phyloP scores from a whole-genome alignment of 2,329 filamentous ascomycete genomes.

The Neopestalotiopsis sp. region DNA sequence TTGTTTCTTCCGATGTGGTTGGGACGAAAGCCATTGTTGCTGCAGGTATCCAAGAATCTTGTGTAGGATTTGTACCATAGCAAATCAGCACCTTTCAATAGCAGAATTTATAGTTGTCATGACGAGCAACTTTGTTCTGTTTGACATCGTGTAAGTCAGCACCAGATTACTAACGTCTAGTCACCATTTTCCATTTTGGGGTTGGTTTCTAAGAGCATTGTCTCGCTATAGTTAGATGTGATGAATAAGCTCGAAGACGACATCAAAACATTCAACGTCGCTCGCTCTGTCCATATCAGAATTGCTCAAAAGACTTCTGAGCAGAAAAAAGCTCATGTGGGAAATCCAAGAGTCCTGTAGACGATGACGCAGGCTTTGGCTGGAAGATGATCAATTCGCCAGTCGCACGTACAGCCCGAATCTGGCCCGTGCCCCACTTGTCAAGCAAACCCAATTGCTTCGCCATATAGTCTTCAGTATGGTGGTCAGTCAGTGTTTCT shows the following conservation, averaged over 20 bases:
- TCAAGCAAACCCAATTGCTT: neutral
- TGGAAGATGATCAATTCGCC: no score
- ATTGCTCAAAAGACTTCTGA: no score
- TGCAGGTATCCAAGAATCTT: neutral
- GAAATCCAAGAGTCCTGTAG: no score
- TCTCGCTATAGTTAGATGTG: neutral
- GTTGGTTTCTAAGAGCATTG: conserved; percentile 12
- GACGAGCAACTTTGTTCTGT: neutral
- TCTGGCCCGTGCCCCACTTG: neutral
- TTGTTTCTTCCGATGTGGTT: conserved; percentile 24
- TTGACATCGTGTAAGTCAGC: neutral
- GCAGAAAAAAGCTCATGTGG: no score
- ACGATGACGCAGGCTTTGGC: no score
- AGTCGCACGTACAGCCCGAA: neutral
- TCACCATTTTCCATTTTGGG: conserved; percentile 30
- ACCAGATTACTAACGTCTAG: neutral
- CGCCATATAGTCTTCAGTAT: no score
- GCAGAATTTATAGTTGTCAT: conserved; percentile 6
- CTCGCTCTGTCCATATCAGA: no score
- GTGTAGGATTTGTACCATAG: neutral
- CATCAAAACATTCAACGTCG: no score
- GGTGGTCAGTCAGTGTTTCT: neutral
- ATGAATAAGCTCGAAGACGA: neutral
- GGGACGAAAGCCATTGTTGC: conserved; percentile 29
- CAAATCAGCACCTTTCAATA: neutral